A percentile compares a stretch with the other conserved stretches of the same genome.
phyloP scores from a whole-genome alignment of 2,329 filamentous ascomycete species.

The Penicillium sp. region DNA sequence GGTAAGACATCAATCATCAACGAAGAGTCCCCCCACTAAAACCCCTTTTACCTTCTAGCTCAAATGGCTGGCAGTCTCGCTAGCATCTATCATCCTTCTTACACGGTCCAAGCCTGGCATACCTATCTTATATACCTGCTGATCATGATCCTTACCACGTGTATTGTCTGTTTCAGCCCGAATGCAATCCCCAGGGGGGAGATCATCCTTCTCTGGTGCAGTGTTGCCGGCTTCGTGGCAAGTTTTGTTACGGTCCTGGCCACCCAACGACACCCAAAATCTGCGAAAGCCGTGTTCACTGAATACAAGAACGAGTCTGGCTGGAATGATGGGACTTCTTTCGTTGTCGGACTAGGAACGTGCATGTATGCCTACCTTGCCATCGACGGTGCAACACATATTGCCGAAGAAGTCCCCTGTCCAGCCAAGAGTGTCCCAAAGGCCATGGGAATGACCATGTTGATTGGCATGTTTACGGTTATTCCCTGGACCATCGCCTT shows the following conservation, averaged over 20 bases:
- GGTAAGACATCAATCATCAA: neutral
- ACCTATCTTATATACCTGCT: slow-evolving; percentile 25
- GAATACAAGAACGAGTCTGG: slow-evolving; percentile 23
- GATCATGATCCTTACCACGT: slow-evolving; percentile 7
- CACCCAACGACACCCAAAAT: slow-evolving; percentile 6
- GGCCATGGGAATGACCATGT: slow-evolving; percentile 21
- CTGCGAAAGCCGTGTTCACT: slow-evolving; percentile 11
- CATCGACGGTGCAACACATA: slow-evolving; percentile 26
- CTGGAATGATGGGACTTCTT: slow-evolving; percentile 25
- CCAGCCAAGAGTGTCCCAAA: slow-evolving; percentile 20
- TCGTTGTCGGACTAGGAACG: slow-evolving; percentile 24
- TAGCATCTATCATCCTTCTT: slow-evolving; percentile 2
- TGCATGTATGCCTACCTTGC: slow-evolving; percentile 29
- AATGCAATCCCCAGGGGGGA: slow-evolving; percentile 12
- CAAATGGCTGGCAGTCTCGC: neutral
- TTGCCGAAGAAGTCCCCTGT: slow-evolving; percentile 25
- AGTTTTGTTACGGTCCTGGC: slow-evolving; percentile 30
- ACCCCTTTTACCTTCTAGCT: neutral
- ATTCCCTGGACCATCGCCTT: slow-evolving; percentile 20
- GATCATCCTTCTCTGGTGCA: slow-evolving; percentile 17
- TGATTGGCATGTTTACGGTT: slow-evolving; percentile 19
- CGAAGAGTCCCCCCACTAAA: neutral
- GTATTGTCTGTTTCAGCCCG: slow-evolving; percentile 9
- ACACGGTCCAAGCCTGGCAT: slow-evolving; percentile 18
- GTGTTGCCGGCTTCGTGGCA: slow-evolving; percentile 23